A percentile compares a stretch with the other conserved stretches of the same genome.
These are phyloP conservation scores for Podospora fimiseda DNA, from an alignment of 495 filamentous ascomycete genomes.

Conservation along the genomic window DNA sequence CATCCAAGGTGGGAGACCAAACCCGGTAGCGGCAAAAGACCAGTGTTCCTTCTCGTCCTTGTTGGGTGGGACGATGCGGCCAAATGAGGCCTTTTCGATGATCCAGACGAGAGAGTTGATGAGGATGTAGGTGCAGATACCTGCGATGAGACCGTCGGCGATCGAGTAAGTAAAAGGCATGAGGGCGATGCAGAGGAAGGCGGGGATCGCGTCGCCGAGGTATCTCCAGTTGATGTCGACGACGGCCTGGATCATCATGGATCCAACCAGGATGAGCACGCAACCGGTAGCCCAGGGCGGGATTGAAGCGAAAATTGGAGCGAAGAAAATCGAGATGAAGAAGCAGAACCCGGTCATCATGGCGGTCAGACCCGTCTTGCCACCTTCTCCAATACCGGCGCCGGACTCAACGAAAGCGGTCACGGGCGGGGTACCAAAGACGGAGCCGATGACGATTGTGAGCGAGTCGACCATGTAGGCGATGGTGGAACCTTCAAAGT, in stretches of 20 bases:
- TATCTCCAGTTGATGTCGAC: conserved; percentile 82
- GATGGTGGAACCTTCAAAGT: conserved; percentile 72
- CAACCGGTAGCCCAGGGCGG: conserved; percentile 79
- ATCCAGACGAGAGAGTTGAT: conserved; percentile 62
- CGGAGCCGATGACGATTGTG: conserved; percentile 67
- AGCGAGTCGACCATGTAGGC: conserved; percentile 76
- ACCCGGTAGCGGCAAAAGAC: conserved; percentile 62
- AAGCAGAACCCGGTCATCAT: conserved; percentile 70
- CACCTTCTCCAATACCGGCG: conserved; percentile 78
- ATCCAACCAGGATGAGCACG: conserved; percentile 72
- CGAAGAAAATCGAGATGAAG: conserved; percentile 82
- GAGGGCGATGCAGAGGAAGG: conserved; percentile 69
- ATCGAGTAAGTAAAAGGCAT: conserved; percentile 87
- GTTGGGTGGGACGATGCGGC: conserved; percentile 64
- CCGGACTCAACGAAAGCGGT: conserved; percentile 81
- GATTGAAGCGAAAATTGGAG: conserved; percentile 78
- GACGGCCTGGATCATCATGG: conserved; percentile 70
- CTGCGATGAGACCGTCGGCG: conserved; percentile 69
- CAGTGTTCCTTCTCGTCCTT: conserved; percentile 68
- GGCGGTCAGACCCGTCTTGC: conserved; percentile 75
- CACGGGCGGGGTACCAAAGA: conserved; percentile 68
- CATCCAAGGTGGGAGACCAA: conserved; percentile 65
- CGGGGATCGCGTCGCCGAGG: conserved; percentile 68
- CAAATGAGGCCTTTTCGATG: conserved; percentile 55
- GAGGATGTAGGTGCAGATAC: conserved; percentile 65